These are phyloP conservation scores for Tolypocladium sp. DNA, from an alignment of 2,329 filamentous ascomycete genomes.

Conservation along the genomic window DNA sequence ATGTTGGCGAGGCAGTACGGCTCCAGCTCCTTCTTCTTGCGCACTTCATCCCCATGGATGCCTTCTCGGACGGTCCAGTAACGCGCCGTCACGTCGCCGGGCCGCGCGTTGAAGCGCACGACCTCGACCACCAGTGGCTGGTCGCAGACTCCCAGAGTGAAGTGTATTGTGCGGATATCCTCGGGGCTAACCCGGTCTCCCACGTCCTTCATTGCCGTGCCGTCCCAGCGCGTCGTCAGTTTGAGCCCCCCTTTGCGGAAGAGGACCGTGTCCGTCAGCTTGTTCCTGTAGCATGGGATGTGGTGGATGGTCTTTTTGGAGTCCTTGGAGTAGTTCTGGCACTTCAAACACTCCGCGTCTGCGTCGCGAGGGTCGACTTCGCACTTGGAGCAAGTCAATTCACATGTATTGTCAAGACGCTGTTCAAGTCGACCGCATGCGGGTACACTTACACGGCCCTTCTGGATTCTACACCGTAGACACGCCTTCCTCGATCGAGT, in stretches of 20 bases:
- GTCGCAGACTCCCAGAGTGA: slow-evolving; percentile 27
- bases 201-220: slow-evolving; percentile 31
- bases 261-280: slow-evolving; percentile 29
- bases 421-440: background rate
- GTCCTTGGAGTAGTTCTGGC: slow-evolving; percentile 23
- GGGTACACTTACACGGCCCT: slow-evolving; percentile 27
- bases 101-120: slow-evolving; percentile 27
- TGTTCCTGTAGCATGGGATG: slow-evolving; percentile 32
- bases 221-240: slow-evolving; percentile 33
- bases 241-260: slow-evolving; percentile 33
- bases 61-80: slow-evolving; percentile 23
- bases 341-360: slow-evolving; percentile 28
- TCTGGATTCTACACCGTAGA: slow-evolving; percentile 34
- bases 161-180: slow-evolving; percentile 21
- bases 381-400: slow-evolving; percentile 22
- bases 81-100: slow-evolving; percentile 27
- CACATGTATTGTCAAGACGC: too few species aligned
- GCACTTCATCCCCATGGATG: slow-evolving; percentile 10
- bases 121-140: slow-evolving; percentile 28
- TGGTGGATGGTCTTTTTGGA: slow-evolving; percentile 39
- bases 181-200: slow-evolving; percentile 18
- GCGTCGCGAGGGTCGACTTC: slow-evolving; percentile 18
- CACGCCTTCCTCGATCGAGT: slow-evolving; percentile 30
- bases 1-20: slow-evolving; percentile 32
- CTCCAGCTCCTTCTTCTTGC: slow-evolving; percentile 20